These are phyloP conservation scores for Fusarium agapanthi DNA, from an alignment of 2,329 filamentous ascomycete genomes.

Conservation along the genomic window DNA sequence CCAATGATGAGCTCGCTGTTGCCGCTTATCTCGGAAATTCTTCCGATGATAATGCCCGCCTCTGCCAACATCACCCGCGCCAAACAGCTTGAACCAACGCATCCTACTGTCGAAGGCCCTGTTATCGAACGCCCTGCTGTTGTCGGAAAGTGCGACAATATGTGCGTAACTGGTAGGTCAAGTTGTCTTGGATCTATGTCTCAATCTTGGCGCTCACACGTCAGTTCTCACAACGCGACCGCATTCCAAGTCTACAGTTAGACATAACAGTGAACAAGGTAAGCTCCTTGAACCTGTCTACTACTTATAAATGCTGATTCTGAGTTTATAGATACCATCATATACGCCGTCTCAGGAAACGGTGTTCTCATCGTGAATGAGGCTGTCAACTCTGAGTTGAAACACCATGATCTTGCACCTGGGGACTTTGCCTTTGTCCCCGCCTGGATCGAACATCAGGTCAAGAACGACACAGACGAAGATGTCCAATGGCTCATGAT, in stretches of 20 bases:
- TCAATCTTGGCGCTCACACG: background rate
- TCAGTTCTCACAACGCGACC: constrained; percentile 71
- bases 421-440: constrained; percentile 78
- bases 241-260: constrained; percentile 67
- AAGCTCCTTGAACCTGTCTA: constrained; percentile 23
- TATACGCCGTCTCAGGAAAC: constrained; percentile 70
- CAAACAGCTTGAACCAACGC: constrained; percentile 54
- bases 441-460: constrained; percentile 75
- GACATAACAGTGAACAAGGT: constrained; percentile 77
- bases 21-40: constrained; percentile 64
- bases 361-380: constrained; percentile 68
- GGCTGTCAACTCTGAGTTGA: constrained; percentile 59
- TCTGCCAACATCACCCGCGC: constrained; percentile 65
- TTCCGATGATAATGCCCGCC: constrained; percentile 67
- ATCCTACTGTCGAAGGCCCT: constrained; percentile 45
- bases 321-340: constrained; percentile 66
- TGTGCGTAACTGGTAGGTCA: constrained; percentile 72
- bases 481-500: constrained; percentile 73
- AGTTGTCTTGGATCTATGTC: background rate
- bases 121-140: constrained; percentile 62
- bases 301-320: background rate
- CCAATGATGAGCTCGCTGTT: constrained; percentile 60
- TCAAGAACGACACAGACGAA: constrained; percentile 69
- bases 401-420: constrained; percentile 63
- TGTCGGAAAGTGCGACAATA: constrained; percentile 68